These are phyloP conservation scores for Coemansia sp. DNA, from an alignment of 192 early-diverging fungal species.

Conservation along the genomic window DNA sequence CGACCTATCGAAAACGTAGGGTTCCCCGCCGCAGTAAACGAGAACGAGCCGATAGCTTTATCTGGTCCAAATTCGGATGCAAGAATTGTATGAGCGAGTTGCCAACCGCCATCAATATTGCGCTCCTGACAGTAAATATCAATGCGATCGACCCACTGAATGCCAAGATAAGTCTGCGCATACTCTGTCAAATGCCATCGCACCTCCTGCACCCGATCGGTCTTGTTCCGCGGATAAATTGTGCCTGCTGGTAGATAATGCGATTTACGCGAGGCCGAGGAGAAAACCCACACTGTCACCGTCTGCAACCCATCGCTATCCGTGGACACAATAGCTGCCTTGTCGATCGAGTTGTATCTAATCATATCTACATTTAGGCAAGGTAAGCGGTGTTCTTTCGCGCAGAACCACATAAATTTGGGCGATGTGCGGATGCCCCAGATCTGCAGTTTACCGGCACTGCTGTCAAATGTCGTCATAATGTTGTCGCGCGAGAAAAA, in stretches of 20 bases:
- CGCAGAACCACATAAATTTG: slow-evolving; percentile 42
- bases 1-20: slow-evolving; percentile 47
- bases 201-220: slow-evolving; percentile 45
- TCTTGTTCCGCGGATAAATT: slow-evolving; percentile 35
- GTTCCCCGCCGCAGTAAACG: slow-evolving; percentile 46
- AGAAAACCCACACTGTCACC: slow-evolving; percentile 53
- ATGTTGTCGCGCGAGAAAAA: slow-evolving; percentile 54
- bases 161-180: slow-evolving; percentile 52
- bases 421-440: slow-evolving; percentile 47
- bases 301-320: slow-evolving; percentile 34
- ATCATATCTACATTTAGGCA: slow-evolving; percentile 52
- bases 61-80: slow-evolving; percentile 37
- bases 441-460: slow-evolving; percentile 39
- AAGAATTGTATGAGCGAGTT: slow-evolving; percentile 25
- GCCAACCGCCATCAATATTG: slow-evolving; percentile 44
- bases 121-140: slow-evolving; percentile 53
- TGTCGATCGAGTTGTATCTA: slow-evolving; percentile 57
- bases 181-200: slow-evolving; percentile 54
- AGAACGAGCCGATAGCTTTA: slow-evolving; percentile 46
- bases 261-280: slow-evolving; percentile 52
- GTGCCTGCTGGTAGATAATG: slow-evolving; percentile 53
- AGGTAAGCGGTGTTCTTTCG: slow-evolving; percentile 50
- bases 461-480: slow-evolving; percentile 48
- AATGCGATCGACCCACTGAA: slow-evolving; percentile 49
- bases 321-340: slow-evolving; percentile 51